Conservation (phyloP, 2,329 filamentous ascomycete genomes). For the Fusarium sororula region DNA sequence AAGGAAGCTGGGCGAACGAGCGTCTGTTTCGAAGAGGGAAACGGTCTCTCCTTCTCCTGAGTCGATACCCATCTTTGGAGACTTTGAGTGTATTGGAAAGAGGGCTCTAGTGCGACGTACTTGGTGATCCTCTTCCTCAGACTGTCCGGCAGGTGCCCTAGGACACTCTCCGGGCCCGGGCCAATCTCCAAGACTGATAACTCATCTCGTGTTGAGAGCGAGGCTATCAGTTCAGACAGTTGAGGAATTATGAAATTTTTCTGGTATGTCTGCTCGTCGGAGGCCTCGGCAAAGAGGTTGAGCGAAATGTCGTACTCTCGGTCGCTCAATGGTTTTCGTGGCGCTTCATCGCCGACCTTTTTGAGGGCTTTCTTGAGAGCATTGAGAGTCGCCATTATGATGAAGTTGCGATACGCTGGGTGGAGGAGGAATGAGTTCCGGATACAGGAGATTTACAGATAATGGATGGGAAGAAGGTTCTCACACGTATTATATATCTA, state of each 20-base stretch:
- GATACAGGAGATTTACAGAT: background rate
- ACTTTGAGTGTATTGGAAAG: constrained; percentile 53
- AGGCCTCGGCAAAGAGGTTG: constrained; percentile 49
- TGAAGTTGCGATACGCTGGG: no score
- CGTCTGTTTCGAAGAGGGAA: constrained; percentile 53
- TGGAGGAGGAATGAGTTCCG: background rate
- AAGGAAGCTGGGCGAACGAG: constrained; percentile 52
- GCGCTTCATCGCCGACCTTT: constrained; percentile 38
- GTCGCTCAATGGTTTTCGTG: constrained; percentile 53
- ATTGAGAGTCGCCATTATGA: constrained; percentile 49
- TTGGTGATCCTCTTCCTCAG: constrained; percentile 55
- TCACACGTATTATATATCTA: background rate
- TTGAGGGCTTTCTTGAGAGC: constrained; percentile 53
- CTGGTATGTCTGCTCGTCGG: constrained; percentile 53
- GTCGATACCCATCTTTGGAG: constrained; percentile 55
- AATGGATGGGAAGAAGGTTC: no score
- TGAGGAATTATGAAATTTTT: constrained; percentile 63
- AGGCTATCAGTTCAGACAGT: constrained; percentile 52
- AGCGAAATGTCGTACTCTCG: constrained; percentile 60
- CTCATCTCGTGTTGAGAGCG: constrained; percentile 50
- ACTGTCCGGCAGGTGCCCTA: constrained; percentile 56
- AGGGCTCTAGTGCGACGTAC: constrained; percentile 66
- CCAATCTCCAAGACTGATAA: constrained; percentile 69
- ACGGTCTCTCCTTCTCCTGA: constrained; percentile 42
- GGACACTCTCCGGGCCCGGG: constrained; percentile 64